Conservation (phyloP, 129 eudicot genomes). For the Saposhnikovia divaricata region DNA sequence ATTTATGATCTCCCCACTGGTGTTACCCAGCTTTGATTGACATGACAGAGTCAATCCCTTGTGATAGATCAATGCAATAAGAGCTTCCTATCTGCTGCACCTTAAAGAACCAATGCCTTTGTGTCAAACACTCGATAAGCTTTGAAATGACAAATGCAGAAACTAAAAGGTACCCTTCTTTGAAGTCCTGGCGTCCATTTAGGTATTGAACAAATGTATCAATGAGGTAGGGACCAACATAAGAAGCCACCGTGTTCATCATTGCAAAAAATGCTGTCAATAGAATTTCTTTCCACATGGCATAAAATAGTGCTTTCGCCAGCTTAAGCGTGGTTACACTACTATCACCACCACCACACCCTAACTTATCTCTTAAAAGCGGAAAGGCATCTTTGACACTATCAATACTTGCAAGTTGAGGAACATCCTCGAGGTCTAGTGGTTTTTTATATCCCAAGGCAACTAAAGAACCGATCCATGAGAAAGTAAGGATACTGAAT, state of each 20-base stretch:
- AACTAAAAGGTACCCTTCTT: constrained; percentile 46
- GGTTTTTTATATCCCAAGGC: constrained; percentile 48
- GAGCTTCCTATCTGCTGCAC: constrained; percentile 49
- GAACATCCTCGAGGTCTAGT: constrained; percentile 75
- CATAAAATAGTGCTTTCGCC: constrained; percentile 45
- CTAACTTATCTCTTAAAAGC: constrained; percentile 31
- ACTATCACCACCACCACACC: constrained; percentile 17
- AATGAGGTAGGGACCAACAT: constrained; percentile 75
- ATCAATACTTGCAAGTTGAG: constrained; percentile 44
- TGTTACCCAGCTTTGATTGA: constrained; percentile 53
- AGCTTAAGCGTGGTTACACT: constrained; percentile 39
- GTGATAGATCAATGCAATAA: constrained; percentile 58
- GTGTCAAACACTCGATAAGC: constrained; percentile 61
- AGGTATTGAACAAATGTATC: constrained; percentile 67
- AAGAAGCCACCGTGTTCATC: constrained; percentile 46
- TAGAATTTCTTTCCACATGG: constrained; percentile 48
- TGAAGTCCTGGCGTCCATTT: constrained; percentile 32
- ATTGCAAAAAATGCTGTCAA: constrained; percentile 42
- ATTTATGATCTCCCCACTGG: constrained; percentile 74
- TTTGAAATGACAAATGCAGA: constrained; percentile 56
- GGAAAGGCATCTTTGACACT: constrained; percentile 40
- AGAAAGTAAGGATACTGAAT: constrained; percentile 49
- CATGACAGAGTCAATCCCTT: constrained; percentile 65
- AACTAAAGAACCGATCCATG: constrained; percentile 65
- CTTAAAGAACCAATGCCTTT: constrained; percentile 60